Percentiles rank a stretch among this genome's conserved stretches.
Conservation (phyloP, 306 rosid genomes). For the Bauhinia variegata region DNA sequence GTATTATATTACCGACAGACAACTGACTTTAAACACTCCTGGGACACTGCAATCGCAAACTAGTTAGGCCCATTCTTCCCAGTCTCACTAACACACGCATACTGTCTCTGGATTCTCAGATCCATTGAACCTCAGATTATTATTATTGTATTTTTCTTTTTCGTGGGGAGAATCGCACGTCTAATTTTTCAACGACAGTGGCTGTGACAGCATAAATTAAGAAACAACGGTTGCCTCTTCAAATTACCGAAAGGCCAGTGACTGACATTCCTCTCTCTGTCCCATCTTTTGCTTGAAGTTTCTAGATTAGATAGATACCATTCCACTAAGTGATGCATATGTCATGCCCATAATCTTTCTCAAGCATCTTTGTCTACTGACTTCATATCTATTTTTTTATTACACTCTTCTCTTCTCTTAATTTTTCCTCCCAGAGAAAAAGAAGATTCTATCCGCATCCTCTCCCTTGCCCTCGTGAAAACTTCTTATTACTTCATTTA, state of each 20-base stretch:
- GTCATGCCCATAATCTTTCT: background rate
- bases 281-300: too few relatives aligned
- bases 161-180: too few relatives aligned
- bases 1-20: too few relatives aligned
- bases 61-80: too few relatives aligned
- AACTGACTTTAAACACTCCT: too few relatives aligned
- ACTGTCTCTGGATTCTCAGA: too few relatives aligned
- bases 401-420: background rate
- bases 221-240: slow-evolving; percentile 19
- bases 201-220: background rate
- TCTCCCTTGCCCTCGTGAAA: background rate
- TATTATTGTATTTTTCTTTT: too few relatives aligned
- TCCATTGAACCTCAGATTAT: too few relatives aligned
- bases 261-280: slow-evolving; percentile 14
- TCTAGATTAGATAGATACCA: too few relatives aligned
- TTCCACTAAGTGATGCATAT: background rate
- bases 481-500: too few relatives aligned
- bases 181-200: background rate
- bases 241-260: slow-evolving; percentile 6
- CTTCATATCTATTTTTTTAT: background rate
- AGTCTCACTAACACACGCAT: too few relatives aligned
- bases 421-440: background rate
- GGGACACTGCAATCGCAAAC: too few relatives aligned
- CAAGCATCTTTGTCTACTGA: background rate
- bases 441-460: background rate